Evolutionary conservation across 345 rosid genomes (phyloP), one percentile per base, ranked within the genome.

Genomic region (Populus ilicifolia): DNA sequence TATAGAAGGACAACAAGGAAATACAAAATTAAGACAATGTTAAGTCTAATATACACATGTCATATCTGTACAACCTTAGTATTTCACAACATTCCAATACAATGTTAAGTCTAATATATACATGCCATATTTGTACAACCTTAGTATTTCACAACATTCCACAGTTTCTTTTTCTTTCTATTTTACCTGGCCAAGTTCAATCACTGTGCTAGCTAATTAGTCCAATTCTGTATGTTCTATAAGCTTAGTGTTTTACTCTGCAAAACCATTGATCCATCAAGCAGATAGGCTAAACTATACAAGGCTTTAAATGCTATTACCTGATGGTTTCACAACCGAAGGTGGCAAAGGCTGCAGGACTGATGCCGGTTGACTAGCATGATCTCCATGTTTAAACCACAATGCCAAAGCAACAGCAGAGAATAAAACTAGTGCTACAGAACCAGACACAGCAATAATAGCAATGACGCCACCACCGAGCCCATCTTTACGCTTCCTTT

Each of bases 321-420:
- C 99, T 82, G 96, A 83, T 78, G 91, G 93, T 84, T 96, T 93
- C 50, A 89, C 87, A 67, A 76, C 84, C 36, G 94, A 82, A 63
- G 89, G 86, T 69, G 79, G 82, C 25, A 81, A 79, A 76, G 91
- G 80, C 67, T 72, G 91, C 43, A 82, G 86, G 84, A 84, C 71
- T 35, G 89, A 74, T 33, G 68, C 78, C 69, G 83, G 74, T 82
- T 77, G 90, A 78, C 85, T 69, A 75, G 41, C 76, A 18, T 27
- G 79, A 2, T 70, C 86, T 75, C 89, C 83, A 70, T 75, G 87
- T 82, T 83, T 90, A 77, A 82, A 80, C 80, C 90, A 72, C 78
- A 91, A 85, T 68, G 89, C 75, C 96, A 97, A 91, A 77, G 85
- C 81, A 62, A 86, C 72, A 35, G 86, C 89, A 35, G 88, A 91